phyloP scores from a whole-genome alignment of 805 yeast species.

The Candida saitoana region DNA sequence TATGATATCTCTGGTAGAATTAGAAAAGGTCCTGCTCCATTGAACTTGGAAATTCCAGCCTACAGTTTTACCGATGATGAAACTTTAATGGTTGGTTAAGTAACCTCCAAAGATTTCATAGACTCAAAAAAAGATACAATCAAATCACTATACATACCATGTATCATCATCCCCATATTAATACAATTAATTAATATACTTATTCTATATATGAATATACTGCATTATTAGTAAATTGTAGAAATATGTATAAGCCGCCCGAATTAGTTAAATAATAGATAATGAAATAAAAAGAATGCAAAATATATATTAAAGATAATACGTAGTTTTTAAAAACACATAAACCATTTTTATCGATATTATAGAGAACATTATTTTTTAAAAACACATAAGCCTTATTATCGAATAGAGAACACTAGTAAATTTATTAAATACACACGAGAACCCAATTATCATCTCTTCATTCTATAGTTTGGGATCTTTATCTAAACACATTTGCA shows the following conservation, averaged over 20 bases:
- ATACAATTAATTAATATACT: conserved; percentile 1
- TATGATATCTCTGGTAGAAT: conserved; percentile 99
- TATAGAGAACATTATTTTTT: no score
- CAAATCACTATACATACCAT: neutral
- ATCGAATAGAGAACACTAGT: no score
- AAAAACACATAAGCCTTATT: no score
- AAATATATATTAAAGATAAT: no score
- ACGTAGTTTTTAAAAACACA: no score
- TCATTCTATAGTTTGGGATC: conserved; percentile 8
- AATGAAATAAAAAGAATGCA: no score
- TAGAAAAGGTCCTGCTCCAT: conserved; percentile 99
- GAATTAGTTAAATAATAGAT: neutral
- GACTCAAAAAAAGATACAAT: neutral
- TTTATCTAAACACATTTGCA: conserved; percentile 14
- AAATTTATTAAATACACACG: no score
- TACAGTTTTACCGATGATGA: conserved; percentile 77
- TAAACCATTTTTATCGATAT: no score
- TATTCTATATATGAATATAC: conserved; percentile 3
- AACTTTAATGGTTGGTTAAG: conserved; percentile 83
- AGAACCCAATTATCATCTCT: no score
- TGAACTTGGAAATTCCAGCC: conserved; percentile 93
- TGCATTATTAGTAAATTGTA: neutral
- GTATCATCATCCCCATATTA: conserved; percentile 1
- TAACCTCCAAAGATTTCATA: conserved; percentile 1
- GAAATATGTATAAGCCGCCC: neutral